These are phyloP conservation scores for Entonaema liquescens DNA, from an alignment of 495 filamentous ascomycete species.

Conservation along the genomic window DNA sequence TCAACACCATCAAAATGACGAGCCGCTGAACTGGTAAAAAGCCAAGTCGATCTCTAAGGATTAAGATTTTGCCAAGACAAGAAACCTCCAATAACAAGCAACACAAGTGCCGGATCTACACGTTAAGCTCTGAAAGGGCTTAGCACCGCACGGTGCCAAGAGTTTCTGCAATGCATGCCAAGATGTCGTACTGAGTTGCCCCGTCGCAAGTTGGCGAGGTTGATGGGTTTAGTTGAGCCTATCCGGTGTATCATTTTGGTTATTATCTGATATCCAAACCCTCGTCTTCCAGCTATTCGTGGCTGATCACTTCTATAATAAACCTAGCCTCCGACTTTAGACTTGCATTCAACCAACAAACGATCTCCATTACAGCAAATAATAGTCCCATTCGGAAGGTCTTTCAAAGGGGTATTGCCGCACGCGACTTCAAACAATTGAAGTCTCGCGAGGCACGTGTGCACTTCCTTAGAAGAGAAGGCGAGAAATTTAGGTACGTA, in stretches of 20 bases:
- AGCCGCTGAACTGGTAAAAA: constrained; percentile 27
- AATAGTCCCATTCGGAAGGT: constrained; percentile 34
- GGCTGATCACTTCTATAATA: constrained; percentile 31
- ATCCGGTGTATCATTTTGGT: not conserved
- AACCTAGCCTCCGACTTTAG: constrained; percentile 13
- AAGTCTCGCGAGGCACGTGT: constrained; percentile 29
- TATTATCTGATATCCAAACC: not conserved
- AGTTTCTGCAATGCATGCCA: constrained; percentile 25
- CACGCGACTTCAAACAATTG: constrained; percentile 25
- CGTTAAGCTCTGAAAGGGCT: constrained; percentile 19
- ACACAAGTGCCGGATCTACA: constrained; percentile 31
- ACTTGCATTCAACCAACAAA: constrained; percentile 12
- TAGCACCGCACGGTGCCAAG: constrained; percentile 33
- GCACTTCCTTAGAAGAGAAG: constrained; percentile 35
- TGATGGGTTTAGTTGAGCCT: not conserved
- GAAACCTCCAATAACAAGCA: constrained; percentile 22
- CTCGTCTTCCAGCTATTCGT: not conserved
- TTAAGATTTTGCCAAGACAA: constrained; percentile 17
- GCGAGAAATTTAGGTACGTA: not conserved
- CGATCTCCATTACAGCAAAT: constrained; percentile 2
- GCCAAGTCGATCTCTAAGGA: constrained; percentile 32
- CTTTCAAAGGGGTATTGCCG: constrained; percentile 19
- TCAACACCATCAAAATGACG: constrained; percentile 20
- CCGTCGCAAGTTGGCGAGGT: constrained; percentile 19
- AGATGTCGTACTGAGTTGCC: constrained; percentile 8